Percentiles rank a stretch among this genome's conserved stretches.
Conservation (phyloP, 2,329 filamentous ascomycete species). For the Akanthomyces muscarius region DNA sequence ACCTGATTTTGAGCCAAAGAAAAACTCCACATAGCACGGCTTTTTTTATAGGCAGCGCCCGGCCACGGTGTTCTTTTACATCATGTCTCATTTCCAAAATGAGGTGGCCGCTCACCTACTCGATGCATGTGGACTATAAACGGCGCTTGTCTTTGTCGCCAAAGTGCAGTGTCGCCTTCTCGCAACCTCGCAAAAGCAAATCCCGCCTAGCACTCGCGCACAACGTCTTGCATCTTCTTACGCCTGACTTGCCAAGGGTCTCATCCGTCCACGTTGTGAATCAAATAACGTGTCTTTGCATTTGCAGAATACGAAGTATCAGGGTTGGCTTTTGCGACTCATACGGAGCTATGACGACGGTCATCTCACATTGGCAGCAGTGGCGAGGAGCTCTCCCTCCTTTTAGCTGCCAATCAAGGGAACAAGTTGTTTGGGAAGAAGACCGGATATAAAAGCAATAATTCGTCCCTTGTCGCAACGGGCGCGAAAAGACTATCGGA, state of each 20-base stretch:
- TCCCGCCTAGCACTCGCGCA: not conserved
- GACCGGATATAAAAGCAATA: not conserved
- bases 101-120: not conserved
- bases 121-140: not conserved
- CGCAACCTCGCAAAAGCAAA: not conserved
- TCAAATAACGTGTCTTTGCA: not conserved
- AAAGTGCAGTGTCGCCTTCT: not conserved
- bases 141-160: not conserved
- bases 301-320: not conserved
- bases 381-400: too few species aligned
- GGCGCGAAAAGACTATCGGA: not conserved
- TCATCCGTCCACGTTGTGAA: not conserved
- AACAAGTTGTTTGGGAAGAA: not conserved
- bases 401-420: not conserved
- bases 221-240: not conserved
- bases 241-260: not conserved
- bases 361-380: too few species aligned
- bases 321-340: not conserved
- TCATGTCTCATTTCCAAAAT: not conserved
- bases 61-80: not conserved
- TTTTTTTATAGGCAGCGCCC: too few species aligned
- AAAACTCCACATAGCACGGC: too few species aligned
- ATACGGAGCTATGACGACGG: not conserved
- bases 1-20: too few species aligned
- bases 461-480: not conserved